Evolutionary conservation across 202 grass and related monocot species (phyloP).

Genomic region (Zizania palustris): DNA sequence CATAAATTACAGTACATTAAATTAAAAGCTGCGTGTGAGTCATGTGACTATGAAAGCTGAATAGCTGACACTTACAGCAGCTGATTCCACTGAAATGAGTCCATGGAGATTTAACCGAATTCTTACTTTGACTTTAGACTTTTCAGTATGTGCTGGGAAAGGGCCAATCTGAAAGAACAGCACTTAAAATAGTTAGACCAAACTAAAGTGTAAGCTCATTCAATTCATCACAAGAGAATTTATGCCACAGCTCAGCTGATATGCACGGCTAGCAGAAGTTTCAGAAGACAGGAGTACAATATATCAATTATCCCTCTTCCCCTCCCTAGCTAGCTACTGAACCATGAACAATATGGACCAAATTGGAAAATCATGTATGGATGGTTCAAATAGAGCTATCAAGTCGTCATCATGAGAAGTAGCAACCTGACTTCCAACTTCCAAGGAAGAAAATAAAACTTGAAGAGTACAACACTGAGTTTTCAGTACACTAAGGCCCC

Average conservation of each 20-base stretch:
- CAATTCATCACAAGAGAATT: not conserved
- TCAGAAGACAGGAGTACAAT: slow-evolving; percentile 3
- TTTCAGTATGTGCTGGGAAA: slow-evolving; percentile 66
- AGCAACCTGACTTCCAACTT: slow-evolving; percentile 21
- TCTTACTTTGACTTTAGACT: slow-evolving; percentile 84
- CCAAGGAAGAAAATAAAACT: not conserved
- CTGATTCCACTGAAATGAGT: slow-evolving; percentile 84
- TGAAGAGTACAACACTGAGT: slow-evolving; percentile 1
- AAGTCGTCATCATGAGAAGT: not conserved
- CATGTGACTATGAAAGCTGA: slow-evolving; percentile 33
- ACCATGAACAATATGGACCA: not conserved
- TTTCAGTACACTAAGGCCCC: slow-evolving; percentile 22
- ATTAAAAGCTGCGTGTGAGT: slow-evolving; percentile 26
- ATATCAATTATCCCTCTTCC: not conserved
- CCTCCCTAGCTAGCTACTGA: not conserved
- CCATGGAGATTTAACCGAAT: slow-evolving; percentile 92
- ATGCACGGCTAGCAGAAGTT: not conserved
- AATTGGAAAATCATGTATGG: not conserved
- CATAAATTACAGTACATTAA: slow-evolving; percentile 17
- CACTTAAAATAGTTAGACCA: slow-evolving; percentile 27
- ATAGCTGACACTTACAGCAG: slow-evolving; percentile 61
- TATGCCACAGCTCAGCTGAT: slow-evolving; percentile 8
- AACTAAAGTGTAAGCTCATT: slow-evolving; percentile 30
- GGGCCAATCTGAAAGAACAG: slow-evolving; percentile 80
- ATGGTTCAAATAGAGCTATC: not conserved